Base-by-base conservation (phyloP, 768 basidiomycete species). In the Mycena haematopus region DNA sequence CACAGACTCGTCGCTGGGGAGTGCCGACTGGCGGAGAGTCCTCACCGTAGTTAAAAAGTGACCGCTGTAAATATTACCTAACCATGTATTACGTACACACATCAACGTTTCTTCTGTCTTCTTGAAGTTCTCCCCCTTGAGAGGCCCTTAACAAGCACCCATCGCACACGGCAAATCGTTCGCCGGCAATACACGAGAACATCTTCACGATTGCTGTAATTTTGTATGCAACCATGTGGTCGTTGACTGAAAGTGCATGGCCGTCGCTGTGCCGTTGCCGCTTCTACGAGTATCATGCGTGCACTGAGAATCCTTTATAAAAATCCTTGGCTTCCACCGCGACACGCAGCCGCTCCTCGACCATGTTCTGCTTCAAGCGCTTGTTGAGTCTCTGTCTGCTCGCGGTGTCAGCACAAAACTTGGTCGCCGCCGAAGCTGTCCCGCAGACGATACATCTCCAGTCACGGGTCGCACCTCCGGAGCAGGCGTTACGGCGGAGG, bases 401-500 rank as follows among this genome's bases (percentile, higher is more conserved):
- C 14, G 29, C 52, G 22, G 31, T 52, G 29, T 31, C 52, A n/a
- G 52, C 22, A 2, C 36, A 66, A 24, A 14, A 5, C n/a, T 42
- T 56, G 29, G 62, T 52, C 27, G 45, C 46, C 13, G 62, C 59
- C 6, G 55, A 60, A 31, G 62, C 59, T 4, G 51, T 42, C 2
- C 66, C 62, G 5, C 58, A 60, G 35, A 67, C 52, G 15, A 61
- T 67, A 11, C 66, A 58, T 1, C 62, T 67, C 9, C 66, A 60
- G 21, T 64, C 62, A 2, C 66, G 66, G n/a, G 52, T 67, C 15
- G 54, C 62, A 7, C 66, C 66, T 14, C 59, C 29, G 14, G 21
- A 10, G 55, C 62, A 10, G 29, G 61, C 73, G 19, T 45, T 73
- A 56, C 75, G 74, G 59, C 73, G 75, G 31, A 74, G 80, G 60